Evolutionary conservation across 164 flowering plant genomes (phyloP).

Genomic region (Vitis cinerea): DNA sequence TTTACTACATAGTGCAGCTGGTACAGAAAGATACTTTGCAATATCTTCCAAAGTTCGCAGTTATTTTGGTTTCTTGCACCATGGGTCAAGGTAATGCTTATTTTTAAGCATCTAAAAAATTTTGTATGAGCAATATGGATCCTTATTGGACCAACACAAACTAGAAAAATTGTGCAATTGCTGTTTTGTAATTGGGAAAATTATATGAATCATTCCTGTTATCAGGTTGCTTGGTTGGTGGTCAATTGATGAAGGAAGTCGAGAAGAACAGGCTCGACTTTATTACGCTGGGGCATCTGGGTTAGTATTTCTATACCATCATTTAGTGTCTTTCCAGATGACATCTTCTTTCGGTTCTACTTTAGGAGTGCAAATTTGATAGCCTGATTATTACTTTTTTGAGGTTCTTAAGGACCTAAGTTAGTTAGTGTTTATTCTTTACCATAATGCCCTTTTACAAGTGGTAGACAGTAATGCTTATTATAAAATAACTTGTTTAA

Average conservation of each 20-base stretch:
- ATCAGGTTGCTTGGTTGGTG: slow-evolving; percentile 93
- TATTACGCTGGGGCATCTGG: slow-evolving; percentile 57
- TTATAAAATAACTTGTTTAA: too few species aligned
- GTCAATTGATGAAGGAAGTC: slow-evolving; percentile 94
- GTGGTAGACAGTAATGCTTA: too few species aligned
- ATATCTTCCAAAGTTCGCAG: slow-evolving; percentile 54
- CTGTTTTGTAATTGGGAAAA: background rate
- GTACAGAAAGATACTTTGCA: slow-evolving; percentile 44
- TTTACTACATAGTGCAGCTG: slow-evolving; percentile 44
- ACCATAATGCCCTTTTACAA: too few species aligned
- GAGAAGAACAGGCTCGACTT: slow-evolving; percentile 81
- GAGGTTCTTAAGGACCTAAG: too few species aligned
- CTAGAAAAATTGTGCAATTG: too few species aligned
- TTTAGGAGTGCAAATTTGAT: too few species aligned
- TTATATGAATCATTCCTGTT: background rate
- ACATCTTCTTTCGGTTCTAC: background rate
- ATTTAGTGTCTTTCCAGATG: background rate
- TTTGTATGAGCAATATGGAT: background rate
- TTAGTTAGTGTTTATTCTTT: too few species aligned
- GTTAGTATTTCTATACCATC: slow-evolving; percentile 32
- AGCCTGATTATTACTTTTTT: too few species aligned
- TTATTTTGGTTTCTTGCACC: slow-evolving; percentile 70
- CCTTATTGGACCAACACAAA: too few species aligned
- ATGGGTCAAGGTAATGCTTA: slow-evolving; percentile 74
- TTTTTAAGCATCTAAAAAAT: background rate